Evolutionary conservation across 495 filamentous ascomycete genomes (phyloP).

Genomic region (Penicillium silybi): DNA sequence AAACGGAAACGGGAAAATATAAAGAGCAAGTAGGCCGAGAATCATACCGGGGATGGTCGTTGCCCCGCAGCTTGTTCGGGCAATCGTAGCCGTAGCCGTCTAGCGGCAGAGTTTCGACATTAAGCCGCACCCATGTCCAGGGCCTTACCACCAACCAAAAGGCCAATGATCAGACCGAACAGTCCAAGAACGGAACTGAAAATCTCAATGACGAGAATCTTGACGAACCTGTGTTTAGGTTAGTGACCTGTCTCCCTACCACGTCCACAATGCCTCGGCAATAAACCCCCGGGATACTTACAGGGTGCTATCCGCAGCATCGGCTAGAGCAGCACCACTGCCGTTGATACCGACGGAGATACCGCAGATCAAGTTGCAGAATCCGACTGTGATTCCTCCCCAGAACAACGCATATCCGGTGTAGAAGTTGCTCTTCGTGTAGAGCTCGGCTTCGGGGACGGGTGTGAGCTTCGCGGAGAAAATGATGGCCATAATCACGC

Average conservation of each 20-base stretch:
- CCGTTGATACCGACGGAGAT: constrained; percentile 97
- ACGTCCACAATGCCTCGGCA: neutral
- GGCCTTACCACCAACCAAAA: constrained; percentile 81
- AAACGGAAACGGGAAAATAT: constrained; percentile 17
- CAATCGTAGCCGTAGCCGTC: constrained; percentile 14
- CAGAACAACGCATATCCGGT: constrained; percentile 98
- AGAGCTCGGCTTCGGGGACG: constrained; percentile 48
- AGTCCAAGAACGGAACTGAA: constrained; percentile 97
- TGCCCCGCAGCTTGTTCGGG: neutral
- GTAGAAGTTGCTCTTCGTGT: constrained; percentile 73
- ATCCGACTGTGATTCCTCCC: constrained; percentile 87
- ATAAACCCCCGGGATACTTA: constrained; percentile 42
- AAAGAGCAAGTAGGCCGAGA: constrained; percentile 11
- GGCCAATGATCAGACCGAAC: constrained; percentile 94
- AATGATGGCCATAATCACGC: constrained; percentile 98
- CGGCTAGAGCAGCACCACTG: constrained; percentile 90
- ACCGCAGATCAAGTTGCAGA: constrained; percentile 94
- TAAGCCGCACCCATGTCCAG: constrained; percentile 59
- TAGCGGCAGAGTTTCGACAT: constrained; percentile 4
- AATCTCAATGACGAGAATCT: constrained; percentile 98
- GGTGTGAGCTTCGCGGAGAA: constrained; percentile 80
- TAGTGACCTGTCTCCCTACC: neutral
- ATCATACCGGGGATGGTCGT: constrained; percentile 6
- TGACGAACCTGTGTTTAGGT: constrained; percentile 71
- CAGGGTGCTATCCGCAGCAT: constrained; percentile 90